phyloP scores from a whole-genome alignment of 345 rosid species.

The Psidium guajava region DNA sequence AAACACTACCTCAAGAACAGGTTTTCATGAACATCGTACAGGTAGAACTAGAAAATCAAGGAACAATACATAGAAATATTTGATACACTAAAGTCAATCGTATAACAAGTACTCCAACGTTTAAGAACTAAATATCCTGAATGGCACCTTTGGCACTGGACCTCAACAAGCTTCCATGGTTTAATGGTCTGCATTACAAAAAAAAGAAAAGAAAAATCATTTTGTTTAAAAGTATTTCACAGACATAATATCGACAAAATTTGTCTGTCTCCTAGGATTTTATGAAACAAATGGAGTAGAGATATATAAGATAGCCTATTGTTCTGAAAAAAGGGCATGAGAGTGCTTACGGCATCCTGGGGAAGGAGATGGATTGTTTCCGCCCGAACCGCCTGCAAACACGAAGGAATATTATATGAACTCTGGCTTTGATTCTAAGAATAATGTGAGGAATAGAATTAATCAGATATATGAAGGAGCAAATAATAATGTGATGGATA shows the following conservation, averaged over 20 bases:
- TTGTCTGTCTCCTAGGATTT: neutral
- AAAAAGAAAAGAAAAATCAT: no score
- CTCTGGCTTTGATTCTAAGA: no score
- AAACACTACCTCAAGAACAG: neutral
- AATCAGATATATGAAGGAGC: no score
- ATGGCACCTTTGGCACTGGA: neutral
- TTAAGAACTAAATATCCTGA: neutral
- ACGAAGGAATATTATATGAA: neutral
- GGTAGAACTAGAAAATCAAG: neutral
- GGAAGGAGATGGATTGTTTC: neutral
- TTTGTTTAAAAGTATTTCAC: no score
- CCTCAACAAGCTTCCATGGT: neutral
- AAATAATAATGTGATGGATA: no score
- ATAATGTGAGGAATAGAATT: neutral
- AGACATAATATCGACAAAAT: no score
- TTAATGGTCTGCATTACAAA: neutral
- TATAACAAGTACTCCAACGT: neutral
- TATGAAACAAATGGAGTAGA: neutral
- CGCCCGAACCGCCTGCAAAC: neutral
- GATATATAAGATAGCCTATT: neutral
- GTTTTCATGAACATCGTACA: neutral
- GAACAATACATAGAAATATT: neutral
- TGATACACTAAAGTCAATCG: neutral
- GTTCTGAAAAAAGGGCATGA: neutral
- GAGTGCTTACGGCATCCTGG: neutral